phyloP scores from a whole-genome alignment of 2,329 filamentous ascomycete species.

The Fusarium globosum region DNA sequence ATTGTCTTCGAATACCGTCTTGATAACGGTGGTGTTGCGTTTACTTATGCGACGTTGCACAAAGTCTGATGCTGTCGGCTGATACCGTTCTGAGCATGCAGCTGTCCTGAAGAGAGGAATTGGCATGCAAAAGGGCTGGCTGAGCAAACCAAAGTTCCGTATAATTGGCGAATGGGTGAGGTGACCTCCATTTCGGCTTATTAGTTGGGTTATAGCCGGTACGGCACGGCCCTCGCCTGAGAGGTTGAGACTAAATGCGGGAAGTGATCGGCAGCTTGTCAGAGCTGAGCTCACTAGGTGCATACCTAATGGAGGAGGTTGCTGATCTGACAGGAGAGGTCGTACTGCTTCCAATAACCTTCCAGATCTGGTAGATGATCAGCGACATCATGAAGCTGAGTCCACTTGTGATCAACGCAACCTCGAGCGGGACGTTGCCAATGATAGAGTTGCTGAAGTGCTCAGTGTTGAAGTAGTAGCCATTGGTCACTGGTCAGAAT shows the following conservation, averaged over 20 bases:
- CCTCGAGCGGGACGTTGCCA: background rate
- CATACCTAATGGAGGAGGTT: background rate
- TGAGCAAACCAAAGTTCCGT: background rate
- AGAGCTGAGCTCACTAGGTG: background rate
- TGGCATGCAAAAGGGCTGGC: background rate
- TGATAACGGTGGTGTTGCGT: too few species aligned
- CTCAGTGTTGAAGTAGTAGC: background rate
- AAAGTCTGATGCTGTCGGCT: background rate
- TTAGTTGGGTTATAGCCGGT: background rate
- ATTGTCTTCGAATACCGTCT: accelerated
- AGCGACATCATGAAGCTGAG: background rate
- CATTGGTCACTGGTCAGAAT: background rate
- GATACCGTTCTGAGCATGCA: background rate
- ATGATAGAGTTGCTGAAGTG: accelerated
- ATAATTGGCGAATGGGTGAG: accelerated
- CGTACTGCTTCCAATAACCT: background rate
- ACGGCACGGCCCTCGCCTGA: background rate
- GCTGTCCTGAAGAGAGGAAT: background rate
- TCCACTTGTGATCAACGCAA: background rate
- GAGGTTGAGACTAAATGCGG: background rate
- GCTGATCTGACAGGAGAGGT: background rate
- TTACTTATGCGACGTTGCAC: background rate
- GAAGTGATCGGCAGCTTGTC: background rate
- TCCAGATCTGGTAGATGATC: background rate
- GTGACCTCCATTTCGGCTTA: background rate